Base-by-base conservation (phyloP, 306 rosid genomes). In the Fagus sylvatica region DNA sequence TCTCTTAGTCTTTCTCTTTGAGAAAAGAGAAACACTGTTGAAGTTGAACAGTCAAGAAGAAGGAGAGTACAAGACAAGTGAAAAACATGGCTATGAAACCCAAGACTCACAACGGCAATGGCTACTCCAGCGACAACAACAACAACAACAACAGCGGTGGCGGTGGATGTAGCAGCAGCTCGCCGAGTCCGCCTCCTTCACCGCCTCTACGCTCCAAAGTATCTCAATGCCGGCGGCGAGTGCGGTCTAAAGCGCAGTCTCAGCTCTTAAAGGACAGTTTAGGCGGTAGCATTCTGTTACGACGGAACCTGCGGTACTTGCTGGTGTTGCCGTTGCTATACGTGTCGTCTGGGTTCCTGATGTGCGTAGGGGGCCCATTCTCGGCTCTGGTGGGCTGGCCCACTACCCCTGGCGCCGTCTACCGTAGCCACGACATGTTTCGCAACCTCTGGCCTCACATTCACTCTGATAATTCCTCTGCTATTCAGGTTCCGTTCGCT, bases 111-210 rank as follows among this genome's bases (percentile, higher is more conserved):
- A 79, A 75, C 64, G 90, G 84, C 37, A 85, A 76, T 74, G 93
- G 79, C 68, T 61, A 76, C 73, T 77, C 85, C 1, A 78, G 72
- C 76, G 98, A 90, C 73, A 70, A 78, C 77, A 72, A 85, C 11
- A 77, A 87, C 61, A 88, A 85, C 70, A 91, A 22, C 28, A 22
- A 22, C 28, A 22, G 28, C 28, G 28, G 28, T 22, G 28, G 85
- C 82, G 15, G 51, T 4, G 51, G 51, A 46, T 30, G 71, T 3
- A 34, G 89, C 60, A 89, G 88, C 68, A 91, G 85, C 82, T 91
- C 99, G 0, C 99, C 97, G 0, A 93, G 97, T 30, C 98, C 99
- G 0, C 99, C 98, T 8, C 93, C 80, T 10, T 96, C 98, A 0
- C 99, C 99, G 17, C 91, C 82, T 55, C 93, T 89, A 12, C 84